Evolutionary conservation across 148 eudicot genomes (phyloP), one percentile per base, ranked within the genome.

Genomic region (Silene uniflora): DNA sequence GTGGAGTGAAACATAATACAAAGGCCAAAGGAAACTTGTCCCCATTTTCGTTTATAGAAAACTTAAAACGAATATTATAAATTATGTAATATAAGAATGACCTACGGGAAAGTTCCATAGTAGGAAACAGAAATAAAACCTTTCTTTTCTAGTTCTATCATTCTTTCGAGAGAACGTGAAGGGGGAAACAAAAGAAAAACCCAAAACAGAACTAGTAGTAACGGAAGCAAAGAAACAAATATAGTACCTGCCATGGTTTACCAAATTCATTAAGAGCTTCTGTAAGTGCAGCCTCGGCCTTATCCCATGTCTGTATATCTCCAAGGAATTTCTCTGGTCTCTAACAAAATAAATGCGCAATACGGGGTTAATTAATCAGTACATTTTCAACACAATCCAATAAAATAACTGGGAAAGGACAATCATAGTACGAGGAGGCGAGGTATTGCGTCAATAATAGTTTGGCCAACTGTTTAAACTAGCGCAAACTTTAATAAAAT

Each of bases 311-410:
- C 81, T 81, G 88, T 13, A 86, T 12, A 39, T 92, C 99, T 47
- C 99, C 99, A 62, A 96, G 91, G 85, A 81, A 92, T 66, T 92
- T 92, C 81, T 96, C 99, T 32, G 99, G 98, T 88, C 99, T 92
- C 99, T 95, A 76, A 21, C 14, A 23, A 39, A 49, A 35, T 19
- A 52, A 71, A 52, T 46, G 19, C 10, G 19, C 39, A 1, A 25
- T 11, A 71, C 60, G 21, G n/a, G n/a, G n/a, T n/a, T 55, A 9
- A 22, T 49, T 68, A 12, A 70, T 55, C 17, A 56, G 1, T 23
- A 54, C 7, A 16, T 59, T 49, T n/a, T 42, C 13, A 16, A 35
- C 47, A 61, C 12, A 66, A 39, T 66, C 67, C 24, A 78, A 19
- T 25, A 5, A 71, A 17, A 22, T 27, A 2, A 2, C 2, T 1